Evolutionary conservation across 164 flowering plant genomes (phyloP).

Genomic region (Platanus orientalis): DNA sequence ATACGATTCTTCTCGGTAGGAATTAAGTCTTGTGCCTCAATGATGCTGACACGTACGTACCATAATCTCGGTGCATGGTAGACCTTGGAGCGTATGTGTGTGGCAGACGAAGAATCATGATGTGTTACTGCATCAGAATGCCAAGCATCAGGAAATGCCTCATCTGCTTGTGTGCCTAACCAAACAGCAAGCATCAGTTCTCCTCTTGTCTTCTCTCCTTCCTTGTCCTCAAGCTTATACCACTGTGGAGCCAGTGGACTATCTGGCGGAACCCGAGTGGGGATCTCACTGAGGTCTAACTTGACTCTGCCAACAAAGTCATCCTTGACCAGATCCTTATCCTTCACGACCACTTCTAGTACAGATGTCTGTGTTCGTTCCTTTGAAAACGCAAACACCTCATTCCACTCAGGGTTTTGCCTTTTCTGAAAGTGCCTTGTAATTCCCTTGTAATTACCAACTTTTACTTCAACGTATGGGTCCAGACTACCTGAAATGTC

Average conservation of each 20-base stretch:
- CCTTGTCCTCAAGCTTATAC: conserved; percentile 77
- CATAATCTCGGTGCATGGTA: conserved; percentile 87
- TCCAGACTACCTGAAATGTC: conserved; percentile 87
- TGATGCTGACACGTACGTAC: conserved; percentile 83
- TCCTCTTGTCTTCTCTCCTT: conserved; percentile 69
- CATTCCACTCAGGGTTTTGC: conserved; percentile 83
- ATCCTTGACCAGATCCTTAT: conserved; percentile 81
- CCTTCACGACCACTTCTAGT: conserved; percentile 75
- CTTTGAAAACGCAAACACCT: conserved; percentile 79
- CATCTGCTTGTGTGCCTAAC: conserved; percentile 96
- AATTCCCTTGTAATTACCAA: conserved; percentile 84
- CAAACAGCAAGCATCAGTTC: conserved; percentile 96
- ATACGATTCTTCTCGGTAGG: conserved; percentile 62
- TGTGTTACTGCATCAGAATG: conserved; percentile 87
- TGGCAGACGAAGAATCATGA: conserved; percentile 40
- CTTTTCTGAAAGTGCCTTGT: conserved; percentile 75
- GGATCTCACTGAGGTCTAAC: conserved; percentile 85
- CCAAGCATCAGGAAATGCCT: conserved; percentile 92
- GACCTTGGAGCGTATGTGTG: conserved; percentile 75
- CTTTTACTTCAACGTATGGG: conserved; percentile 82
- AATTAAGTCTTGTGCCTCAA: conserved; percentile 88
- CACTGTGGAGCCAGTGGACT: conserved; percentile 95
- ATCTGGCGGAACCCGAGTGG: conserved; percentile 84
- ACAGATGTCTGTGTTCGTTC: conserved; percentile 79
- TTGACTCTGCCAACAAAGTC: conserved; percentile 77